These are phyloP conservation scores for Fusarium sp. DNA, from an alignment of 2,329 filamentous ascomycete species.

Conservation along the genomic window DNA sequence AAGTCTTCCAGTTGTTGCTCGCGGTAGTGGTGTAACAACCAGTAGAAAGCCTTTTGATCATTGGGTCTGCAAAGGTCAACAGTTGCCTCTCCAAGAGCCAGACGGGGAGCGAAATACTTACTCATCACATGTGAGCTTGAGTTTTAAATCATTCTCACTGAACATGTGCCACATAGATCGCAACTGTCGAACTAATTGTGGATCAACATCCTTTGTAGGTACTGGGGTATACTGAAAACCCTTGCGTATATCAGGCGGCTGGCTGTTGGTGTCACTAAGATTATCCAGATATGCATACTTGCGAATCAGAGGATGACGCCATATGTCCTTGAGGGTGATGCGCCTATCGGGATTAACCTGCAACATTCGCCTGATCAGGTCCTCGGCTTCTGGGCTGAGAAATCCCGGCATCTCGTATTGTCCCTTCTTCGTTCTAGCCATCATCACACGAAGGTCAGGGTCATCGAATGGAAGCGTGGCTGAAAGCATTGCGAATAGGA, in stretches of 20 bases:
- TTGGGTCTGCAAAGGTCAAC: constrained; percentile 71
- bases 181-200: constrained; percentile 85
- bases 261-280: constrained; percentile 65
- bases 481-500: constrained; percentile 87
- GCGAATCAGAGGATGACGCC: constrained; percentile 85
- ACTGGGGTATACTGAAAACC: constrained; percentile 70
- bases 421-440: constrained; percentile 69
- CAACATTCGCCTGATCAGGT: constrained; percentile 84
- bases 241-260: constrained; percentile 68
- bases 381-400: constrained; percentile 76
- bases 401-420: constrained; percentile 70
- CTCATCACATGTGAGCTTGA: constrained; percentile 74
- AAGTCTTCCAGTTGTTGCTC: constrained; percentile 91
- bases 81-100: not conserved
- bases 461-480: constrained; percentile 87
- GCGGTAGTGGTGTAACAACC: constrained; percentile 82
- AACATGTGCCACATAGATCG: constrained; percentile 93
- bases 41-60: constrained; percentile 94
- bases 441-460: constrained; percentile 70
- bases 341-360: constrained; percentile 81
- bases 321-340: constrained; percentile 84
- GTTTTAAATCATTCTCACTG: constrained; percentile 76
- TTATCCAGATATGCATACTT: constrained; percentile 85
- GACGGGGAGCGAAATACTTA: constrained; percentile 55
- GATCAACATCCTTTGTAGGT: constrained; percentile 76